Evolutionary conservation across 2,329 filamentous ascomycete species (phyloP).

Genomic region (Penicillium hesseltinei): DNA sequence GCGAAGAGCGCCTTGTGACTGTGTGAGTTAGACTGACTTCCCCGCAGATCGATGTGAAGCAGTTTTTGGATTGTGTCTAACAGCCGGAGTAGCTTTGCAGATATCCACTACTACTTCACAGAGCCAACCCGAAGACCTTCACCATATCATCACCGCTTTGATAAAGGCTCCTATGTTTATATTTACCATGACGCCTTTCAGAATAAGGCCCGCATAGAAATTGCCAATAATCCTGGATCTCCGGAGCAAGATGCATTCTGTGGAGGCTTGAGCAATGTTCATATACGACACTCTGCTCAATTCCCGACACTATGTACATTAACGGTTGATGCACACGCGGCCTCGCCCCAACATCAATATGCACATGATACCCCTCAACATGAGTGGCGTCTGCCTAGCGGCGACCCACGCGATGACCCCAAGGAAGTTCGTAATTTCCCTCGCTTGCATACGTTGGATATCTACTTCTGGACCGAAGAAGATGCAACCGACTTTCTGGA

Average conservation of each 20-base stretch:
- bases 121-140: slow-evolving; percentile 54
- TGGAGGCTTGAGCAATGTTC: slow-evolving; percentile 54
- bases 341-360: slow-evolving; percentile 24
- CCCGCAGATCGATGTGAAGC: slow-evolving; percentile 15
- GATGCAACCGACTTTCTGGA: slow-evolving; percentile 57
- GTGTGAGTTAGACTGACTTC: slow-evolving; percentile 39
- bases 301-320: slow-evolving; percentile 61
- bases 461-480: slow-evolving; percentile 63
- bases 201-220: slow-evolving; percentile 56
- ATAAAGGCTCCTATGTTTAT: slow-evolving; percentile 64
- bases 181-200: slow-evolving; percentile 58
- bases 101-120: slow-evolving; percentile 64
- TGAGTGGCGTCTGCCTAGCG: slow-evolving; percentile 59
- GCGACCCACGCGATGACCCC: slow-evolving; percentile 53
- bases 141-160: slow-evolving; percentile 57
- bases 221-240: slow-evolving; percentile 63
- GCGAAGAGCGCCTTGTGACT: slow-evolving; percentile 48
- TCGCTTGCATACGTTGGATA: slow-evolving; percentile 59
- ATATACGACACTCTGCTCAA: slow-evolving; percentile 56
- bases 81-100: slow-evolving; percentile 53
- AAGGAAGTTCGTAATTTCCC: slow-evolving; percentile 52
- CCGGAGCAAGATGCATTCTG: slow-evolving; percentile 64
- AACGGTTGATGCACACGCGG: slow-evolving; percentile 48
- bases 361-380: slow-evolving; percentile 31
- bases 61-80: slow-evolving; percentile 4